phyloP scores from a whole-genome alignment of 305 asterid genomes.

The Rubia occidens region DNA sequence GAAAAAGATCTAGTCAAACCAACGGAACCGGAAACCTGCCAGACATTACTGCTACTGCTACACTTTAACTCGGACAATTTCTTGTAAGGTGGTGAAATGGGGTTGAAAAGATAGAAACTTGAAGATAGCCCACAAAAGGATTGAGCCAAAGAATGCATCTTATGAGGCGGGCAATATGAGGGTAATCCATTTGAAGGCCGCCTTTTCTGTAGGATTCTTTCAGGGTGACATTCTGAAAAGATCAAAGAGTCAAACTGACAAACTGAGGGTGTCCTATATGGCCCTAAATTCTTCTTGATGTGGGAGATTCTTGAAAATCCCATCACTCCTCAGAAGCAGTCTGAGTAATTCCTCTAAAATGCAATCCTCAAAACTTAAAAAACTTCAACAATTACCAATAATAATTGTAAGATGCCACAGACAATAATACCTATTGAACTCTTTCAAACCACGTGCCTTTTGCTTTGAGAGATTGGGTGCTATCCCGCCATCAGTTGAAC shows the following conservation, averaged over 20 bases:
- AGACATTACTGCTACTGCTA: neutral
- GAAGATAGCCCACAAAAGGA: neutral
- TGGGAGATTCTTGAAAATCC: no score
- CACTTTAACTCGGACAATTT: neutral
- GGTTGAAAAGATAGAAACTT: neutral
- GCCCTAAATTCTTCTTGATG: no score
- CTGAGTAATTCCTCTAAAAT: no score
- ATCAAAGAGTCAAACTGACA: neutral
- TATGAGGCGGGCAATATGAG: neutral
- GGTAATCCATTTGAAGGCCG: neutral
- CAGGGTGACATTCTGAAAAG: neutral
- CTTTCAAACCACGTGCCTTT: no score
- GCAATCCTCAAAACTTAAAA: no score
- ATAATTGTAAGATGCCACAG: no score
- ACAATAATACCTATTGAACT: no score
- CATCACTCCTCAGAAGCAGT: no score
- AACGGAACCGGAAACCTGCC: neutral
- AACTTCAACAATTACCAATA: no score
- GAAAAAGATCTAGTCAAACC: neutral
- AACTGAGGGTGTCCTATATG: no score
- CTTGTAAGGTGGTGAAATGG: neutral
- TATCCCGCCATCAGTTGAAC: no score
- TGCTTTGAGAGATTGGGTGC: no score
- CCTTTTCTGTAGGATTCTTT: neutral
- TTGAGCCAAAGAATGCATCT: neutral